phyloP scores from a whole-genome alignment of 2,329 filamentous ascomycete species.

The Aureobasidium musti region DNA sequence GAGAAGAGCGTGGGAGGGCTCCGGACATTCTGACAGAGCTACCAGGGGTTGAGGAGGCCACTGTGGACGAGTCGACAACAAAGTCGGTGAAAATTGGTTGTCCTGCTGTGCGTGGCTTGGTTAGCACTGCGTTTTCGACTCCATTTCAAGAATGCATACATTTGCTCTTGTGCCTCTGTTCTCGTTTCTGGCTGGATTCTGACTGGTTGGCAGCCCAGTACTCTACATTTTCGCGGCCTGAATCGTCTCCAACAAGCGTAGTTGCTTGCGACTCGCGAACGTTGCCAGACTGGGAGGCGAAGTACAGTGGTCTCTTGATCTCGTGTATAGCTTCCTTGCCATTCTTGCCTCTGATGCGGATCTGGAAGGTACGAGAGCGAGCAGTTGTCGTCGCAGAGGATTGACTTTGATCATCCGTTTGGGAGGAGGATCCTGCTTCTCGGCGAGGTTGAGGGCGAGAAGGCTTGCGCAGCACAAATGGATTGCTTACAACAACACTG shows the following conservation, averaged over 20 bases:
- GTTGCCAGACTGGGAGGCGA: conserved; percentile 22
- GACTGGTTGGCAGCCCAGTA: conserved; percentile 16
- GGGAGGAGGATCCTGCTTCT: not conserved
- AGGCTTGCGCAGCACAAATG: conserved; percentile 21
- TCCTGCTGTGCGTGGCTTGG: not conserved
- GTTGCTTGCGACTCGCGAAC: conserved; percentile 3
- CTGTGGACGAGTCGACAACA: not conserved
- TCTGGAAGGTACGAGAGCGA: not conserved
- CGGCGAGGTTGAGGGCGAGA: conserved; percentile 8
- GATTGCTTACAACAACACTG: conserved; percentile 31
- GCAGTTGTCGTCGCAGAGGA: not conserved
- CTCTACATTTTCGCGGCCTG: conserved; percentile 2
- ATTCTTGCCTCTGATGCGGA: conserved; percentile 33
- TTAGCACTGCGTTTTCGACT: not conserved
- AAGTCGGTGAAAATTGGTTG: not conserved
- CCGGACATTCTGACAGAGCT: conserved; percentile 34
- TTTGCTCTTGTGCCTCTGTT: not conserved
- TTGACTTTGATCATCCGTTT: conserved; percentile 7
- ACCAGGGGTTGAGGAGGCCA: not conserved
- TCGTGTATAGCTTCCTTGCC: conserved; percentile 34
- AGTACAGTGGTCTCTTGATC: conserved; percentile 13
- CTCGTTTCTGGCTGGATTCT: not conserved
- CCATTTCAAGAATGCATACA: no score
- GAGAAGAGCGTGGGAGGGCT: conserved; percentile 30
- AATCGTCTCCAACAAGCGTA: conserved; percentile 23